Evolutionary conservation across 139 green algal species (phyloP).

Genomic region (Tetradesmus obliquus): DNA sequence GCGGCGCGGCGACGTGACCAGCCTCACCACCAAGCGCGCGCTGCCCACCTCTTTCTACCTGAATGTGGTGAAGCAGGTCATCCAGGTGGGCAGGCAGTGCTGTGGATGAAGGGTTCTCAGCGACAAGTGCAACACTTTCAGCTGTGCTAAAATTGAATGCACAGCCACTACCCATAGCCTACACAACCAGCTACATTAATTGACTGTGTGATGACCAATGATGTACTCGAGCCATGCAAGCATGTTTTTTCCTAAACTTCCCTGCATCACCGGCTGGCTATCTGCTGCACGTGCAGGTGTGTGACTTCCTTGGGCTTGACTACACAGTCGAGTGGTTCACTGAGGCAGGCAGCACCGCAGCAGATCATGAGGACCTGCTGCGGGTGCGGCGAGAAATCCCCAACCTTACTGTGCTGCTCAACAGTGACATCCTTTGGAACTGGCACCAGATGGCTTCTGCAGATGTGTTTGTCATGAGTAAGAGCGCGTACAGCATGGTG

Average conservation of each 20-base stretch:
- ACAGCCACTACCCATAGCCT: too few species aligned
- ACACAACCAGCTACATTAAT: too few species aligned
- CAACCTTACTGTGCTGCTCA: conserved; percentile 3
- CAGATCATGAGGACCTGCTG: conserved; percentile 6
- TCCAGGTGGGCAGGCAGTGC: not conserved
- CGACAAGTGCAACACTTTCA: too few species aligned
- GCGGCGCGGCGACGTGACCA: conserved; percentile 12
- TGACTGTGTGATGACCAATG: too few species aligned
- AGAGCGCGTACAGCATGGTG: conserved; percentile 14
- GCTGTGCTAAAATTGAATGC: too few species aligned
- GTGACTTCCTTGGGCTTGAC: not conserved
- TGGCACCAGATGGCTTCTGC: conserved; percentile 23
- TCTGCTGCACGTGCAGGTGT: not conserved
- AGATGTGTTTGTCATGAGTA: conserved; percentile 24
- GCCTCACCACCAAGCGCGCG: not conserved
- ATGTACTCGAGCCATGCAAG: too few species aligned
- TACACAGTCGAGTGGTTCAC: conserved; percentile 33
- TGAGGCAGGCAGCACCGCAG: not conserved
- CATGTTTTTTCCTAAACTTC: too few species aligned
- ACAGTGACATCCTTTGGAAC: conserved; percentile 7
- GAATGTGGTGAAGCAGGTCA: conserved; percentile 5
- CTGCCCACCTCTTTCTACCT: conserved; percentile 16
- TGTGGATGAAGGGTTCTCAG: too few species aligned
- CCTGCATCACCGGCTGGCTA: not conserved
- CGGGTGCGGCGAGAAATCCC: not conserved